Conservation (phyloP, 192 early-diverging fungal genomes). For the Linderina pennispora region DNA sequence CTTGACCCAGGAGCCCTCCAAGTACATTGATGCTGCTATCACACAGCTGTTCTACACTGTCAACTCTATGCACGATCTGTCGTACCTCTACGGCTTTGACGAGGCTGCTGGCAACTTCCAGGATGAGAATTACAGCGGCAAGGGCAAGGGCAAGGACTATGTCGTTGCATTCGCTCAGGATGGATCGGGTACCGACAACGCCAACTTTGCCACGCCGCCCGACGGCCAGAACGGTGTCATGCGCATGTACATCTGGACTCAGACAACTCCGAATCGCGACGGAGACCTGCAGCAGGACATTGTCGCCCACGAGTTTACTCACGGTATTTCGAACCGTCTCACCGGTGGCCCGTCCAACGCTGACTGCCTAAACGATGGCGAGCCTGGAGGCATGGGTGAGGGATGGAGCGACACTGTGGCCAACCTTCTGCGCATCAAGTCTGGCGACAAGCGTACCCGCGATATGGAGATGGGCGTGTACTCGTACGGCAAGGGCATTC, state of each 20-base stretch:
- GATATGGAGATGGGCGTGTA: conserved; percentile 21
- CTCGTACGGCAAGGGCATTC: conserved; percentile 31
- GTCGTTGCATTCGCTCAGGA: conserved; percentile 93
- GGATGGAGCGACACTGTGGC: conserved; percentile 95
- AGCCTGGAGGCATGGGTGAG: conserved; percentile 91
- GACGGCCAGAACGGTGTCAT: conserved; percentile 87
- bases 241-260: conserved; percentile 95
- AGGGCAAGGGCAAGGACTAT: conserved; percentile 73
- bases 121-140: conserved; percentile 71
- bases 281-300: conserved; percentile 89
- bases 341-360: conserved; percentile 90
- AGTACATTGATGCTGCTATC: conserved; percentile 75
- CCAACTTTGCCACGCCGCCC: conserved; percentile 94
- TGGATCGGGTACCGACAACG: conserved; percentile 86
- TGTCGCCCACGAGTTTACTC: conserved; percentile 90
- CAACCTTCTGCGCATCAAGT: conserved; percentile 65
- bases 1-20: conserved; percentile 56
- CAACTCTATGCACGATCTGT: conserved; percentile 87
- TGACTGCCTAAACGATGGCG: conserved; percentile 82
- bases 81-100: conserved; percentile 84
- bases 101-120: conserved; percentile 96
- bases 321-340: conserved; percentile 86
- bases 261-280: conserved; percentile 64
- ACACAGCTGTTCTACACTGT: conserved; percentile 91
- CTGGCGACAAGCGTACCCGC: conserved; percentile 38